Percentiles rank a stretch among this genome's conserved stretches.
These are phyloP conservation scores for Pythium vanterpoolii DNA, from an alignment of 352 stramenopile genomes.

Conservation along the genomic window DNA sequence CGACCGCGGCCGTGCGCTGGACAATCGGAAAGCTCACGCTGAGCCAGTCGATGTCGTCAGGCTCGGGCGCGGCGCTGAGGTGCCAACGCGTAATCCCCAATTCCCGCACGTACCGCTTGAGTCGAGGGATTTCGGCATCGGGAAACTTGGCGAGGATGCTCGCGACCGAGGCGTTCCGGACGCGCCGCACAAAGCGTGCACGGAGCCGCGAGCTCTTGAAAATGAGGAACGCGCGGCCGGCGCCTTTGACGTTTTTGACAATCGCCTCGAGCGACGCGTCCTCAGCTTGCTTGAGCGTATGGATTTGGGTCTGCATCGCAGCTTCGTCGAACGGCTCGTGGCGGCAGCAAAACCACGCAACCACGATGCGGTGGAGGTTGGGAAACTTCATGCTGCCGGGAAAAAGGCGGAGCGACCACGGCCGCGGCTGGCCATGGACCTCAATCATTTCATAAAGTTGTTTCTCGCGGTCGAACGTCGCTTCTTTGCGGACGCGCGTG, in stretches of 20 bases:
- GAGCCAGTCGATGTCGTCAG: slow-evolving; percentile 85
- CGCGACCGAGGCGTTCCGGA: slow-evolving; percentile 71
- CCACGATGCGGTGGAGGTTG: slow-evolving; percentile 44
- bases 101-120: slow-evolving; percentile 78
- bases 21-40: slow-evolving; percentile 81
- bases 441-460: slow-evolving; percentile 42
- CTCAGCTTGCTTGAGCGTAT: slow-evolving; percentile 55
- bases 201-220: slow-evolving; percentile 74
- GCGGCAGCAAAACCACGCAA: slow-evolving; percentile 48
- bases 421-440: slow-evolving; percentile 33
- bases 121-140: slow-evolving; percentile 47
- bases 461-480: slow-evolving; percentile 52
- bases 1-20: slow-evolving; percentile 65
- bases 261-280: slow-evolving; percentile 49
- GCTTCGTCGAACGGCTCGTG: slow-evolving; percentile 44
- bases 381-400: slow-evolving; percentile 72
- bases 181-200: slow-evolving; percentile 72
- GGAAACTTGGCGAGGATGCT: slow-evolving; percentile 73
- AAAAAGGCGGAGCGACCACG: slow-evolving; percentile 64
- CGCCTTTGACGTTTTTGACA: slow-evolving; percentile 64
- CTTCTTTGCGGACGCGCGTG: slow-evolving; percentile 45
- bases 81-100: slow-evolving; percentile 76
- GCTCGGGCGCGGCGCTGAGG: slow-evolving; percentile 67
- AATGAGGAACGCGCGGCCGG: slow-evolving; percentile 75
- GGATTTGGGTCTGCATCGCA: slow-evolving; percentile 43